Conservation (phyloP, 2,329 filamentous ascomycete genomes). For the Colletotrichum camelliae region DNA sequence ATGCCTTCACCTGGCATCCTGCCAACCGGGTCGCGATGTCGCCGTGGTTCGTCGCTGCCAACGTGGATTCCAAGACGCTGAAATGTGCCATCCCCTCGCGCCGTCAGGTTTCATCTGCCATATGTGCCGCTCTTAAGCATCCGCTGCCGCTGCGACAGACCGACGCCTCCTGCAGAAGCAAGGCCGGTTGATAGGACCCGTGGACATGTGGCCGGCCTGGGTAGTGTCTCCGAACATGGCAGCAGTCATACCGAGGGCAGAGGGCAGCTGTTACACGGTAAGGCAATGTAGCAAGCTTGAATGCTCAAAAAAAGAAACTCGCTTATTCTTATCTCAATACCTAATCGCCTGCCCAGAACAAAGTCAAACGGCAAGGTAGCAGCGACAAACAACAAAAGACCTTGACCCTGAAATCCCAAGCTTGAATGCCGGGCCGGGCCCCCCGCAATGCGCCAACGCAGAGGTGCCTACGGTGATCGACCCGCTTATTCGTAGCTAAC, state of each 20-base stretch:
- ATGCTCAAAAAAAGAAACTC: neutral
- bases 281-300: neutral
- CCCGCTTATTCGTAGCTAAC: neutral
- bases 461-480: neutral
- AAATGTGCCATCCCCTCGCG: neutral
- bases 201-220: neutral
- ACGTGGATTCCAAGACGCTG: neutral
- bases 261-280: neutral
- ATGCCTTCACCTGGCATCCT: neutral
- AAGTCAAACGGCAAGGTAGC: neutral
- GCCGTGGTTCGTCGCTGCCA: neutral
- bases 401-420: conserved; percentile 6
- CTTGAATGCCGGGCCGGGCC: neutral
- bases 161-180: neutral
- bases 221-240: neutral
- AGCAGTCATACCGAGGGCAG: neutral
- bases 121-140: conserved; percentile 3
- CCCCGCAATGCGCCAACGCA: conserved; percentile 5
- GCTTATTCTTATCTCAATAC: neutral
- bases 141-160: neutral
- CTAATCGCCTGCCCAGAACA: neutral
- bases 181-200: neutral
- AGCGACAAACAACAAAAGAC: neutral
- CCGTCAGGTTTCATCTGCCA: conserved; percentile 1
- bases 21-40: neutral